phyloP scores from a whole-genome alignment of 164 flowering plant genomes.

The Piper betle region DNA sequence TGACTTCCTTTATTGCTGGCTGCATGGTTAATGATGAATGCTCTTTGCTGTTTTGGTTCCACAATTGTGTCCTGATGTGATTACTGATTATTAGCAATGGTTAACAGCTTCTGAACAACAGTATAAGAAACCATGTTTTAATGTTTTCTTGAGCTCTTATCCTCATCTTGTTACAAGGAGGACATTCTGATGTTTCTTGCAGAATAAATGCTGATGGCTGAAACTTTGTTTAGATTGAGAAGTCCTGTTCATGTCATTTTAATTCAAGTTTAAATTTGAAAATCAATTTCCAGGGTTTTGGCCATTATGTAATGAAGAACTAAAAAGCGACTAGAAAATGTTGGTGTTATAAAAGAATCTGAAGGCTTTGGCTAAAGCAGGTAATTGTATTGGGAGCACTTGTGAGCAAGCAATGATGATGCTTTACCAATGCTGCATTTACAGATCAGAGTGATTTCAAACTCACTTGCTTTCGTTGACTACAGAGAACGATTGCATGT shows the following conservation, averaged over 20 bases:
- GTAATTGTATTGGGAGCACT: slow-evolving; percentile 12
- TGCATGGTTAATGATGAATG: too few species aligned
- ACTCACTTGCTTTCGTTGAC: background rate
- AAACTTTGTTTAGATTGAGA: too few species aligned
- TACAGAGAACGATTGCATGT: background rate
- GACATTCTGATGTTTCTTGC: too few species aligned
- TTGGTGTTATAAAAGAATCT: slow-evolving; percentile 63
- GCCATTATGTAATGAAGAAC: slow-evolving; percentile 38
- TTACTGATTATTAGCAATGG: background rate
- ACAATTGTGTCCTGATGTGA: too few species aligned
- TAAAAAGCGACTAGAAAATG: slow-evolving; percentile 62
- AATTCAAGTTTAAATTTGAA: background rate
- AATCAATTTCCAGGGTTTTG: slow-evolving; percentile 50
- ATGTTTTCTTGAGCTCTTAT: background rate
- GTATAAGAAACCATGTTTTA: background rate
- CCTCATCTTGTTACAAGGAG: background rate
- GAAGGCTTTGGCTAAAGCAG: slow-evolving; percentile 91
- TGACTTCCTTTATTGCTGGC: too few species aligned
- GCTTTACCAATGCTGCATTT: background rate
- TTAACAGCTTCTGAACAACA: background rate
- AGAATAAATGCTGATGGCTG: too few species aligned
- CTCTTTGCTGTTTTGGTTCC: too few species aligned
- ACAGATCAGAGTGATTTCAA: background rate
- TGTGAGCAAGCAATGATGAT: background rate
- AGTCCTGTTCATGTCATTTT: background rate